Conservation (phyloP, 2,329 filamentous ascomycete species). For the Arthrobotrys pseudoclavata region DNA sequence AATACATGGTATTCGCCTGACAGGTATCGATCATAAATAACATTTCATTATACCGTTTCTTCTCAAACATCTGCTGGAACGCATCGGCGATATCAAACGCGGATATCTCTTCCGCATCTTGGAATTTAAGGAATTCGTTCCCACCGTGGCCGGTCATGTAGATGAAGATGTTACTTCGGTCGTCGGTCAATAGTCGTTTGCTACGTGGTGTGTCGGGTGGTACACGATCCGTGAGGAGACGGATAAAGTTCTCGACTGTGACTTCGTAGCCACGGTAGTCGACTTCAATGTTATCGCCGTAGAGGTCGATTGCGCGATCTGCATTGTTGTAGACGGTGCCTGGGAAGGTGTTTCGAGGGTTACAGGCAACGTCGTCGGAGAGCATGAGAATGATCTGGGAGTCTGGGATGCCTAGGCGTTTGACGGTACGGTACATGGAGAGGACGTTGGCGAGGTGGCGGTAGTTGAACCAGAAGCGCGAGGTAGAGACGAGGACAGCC, state of each 20-base stretch:
- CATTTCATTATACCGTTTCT: conserved; percentile 98
- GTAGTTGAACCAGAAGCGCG: conserved; percentile 99
- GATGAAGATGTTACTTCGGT: conserved; percentile 94
- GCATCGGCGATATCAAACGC: conserved; percentile 96
- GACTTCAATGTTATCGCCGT: conserved; percentile 98
- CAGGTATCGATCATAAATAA: conserved; percentile 99
- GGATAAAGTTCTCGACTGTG: conserved; percentile 98
- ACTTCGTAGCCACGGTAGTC: conserved; percentile 99
- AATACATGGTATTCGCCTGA: conserved; percentile 99
- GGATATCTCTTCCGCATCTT: conserved; percentile 97
- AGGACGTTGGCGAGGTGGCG: conserved; percentile 97
- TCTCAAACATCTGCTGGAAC: conserved; percentile 99
- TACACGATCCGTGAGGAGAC: conserved; percentile 91
- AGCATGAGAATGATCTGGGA: conserved; percentile 99
- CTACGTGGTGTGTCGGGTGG: conserved; percentile 94
- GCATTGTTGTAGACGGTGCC: conserved; percentile 99
- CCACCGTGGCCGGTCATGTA: conserved; percentile 99
- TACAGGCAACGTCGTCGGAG: conserved; percentile 99
- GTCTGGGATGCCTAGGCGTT: conserved; percentile 96
- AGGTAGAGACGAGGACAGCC: conserved; percentile 98
- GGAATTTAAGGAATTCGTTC: conserved; percentile 98
- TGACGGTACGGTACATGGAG: conserved; percentile 96
- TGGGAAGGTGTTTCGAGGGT: conserved; percentile 96
- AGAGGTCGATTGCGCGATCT: conserved; percentile 92
- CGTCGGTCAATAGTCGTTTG: conserved; percentile 93